Percentiles rank a stretch among this genome's conserved stretches.
These are phyloP conservation scores for Erysimum cheiri DNA, from an alignment of 441 rosid species.

Conservation along the genomic window DNA sequence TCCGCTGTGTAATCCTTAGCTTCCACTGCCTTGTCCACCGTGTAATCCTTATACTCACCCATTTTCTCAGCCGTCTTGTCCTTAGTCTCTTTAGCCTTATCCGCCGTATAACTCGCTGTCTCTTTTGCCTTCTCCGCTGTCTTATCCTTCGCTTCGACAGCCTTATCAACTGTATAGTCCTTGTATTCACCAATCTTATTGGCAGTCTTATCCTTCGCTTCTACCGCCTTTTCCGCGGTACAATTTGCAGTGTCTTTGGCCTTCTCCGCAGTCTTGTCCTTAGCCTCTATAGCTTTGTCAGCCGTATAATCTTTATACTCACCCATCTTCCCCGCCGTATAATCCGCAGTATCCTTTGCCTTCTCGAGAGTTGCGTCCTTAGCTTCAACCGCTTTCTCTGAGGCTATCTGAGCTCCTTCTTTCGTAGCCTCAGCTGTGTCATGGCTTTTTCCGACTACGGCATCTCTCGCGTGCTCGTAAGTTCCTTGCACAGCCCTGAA, in stretches of 20 bases:
- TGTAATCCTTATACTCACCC: constrained; percentile 45
- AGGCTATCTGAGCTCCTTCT: constrained; percentile 38
- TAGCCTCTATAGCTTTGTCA: constrained; percentile 41
- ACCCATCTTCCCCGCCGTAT: constrained; percentile 31
- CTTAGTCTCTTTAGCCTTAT: constrained; percentile 41
- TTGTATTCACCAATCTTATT: too few species aligned
- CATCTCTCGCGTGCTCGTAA: constrained; percentile 62
- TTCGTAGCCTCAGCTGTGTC: constrained; percentile 40
- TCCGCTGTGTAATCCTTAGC: constrained; percentile 47
- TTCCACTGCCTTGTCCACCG: constrained; percentile 49
- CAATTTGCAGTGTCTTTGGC: constrained; percentile 30
- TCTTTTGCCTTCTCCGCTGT: constrained; percentile 25
- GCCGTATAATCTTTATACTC: constrained; percentile 36
- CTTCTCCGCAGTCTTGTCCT: constrained; percentile 41
- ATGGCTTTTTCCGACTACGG: constrained; percentile 56
- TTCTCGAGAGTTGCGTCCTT: constrained; percentile 39
- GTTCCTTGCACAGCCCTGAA: constrained; percentile 61
- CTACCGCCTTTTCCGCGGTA: too few species aligned
- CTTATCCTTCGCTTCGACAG: constrained; percentile 41
- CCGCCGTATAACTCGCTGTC: constrained; percentile 23
- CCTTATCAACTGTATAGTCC: constrained; percentile 36
- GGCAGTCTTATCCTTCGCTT: too few species aligned
- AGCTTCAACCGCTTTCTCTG: constrained; percentile 43
- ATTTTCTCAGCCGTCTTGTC: constrained; percentile 42
- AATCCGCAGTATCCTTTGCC: background rate